Evolutionary conservation across 148 eudicot genomes (phyloP).

Genomic region (Suaeda aralocaspica): DNA sequence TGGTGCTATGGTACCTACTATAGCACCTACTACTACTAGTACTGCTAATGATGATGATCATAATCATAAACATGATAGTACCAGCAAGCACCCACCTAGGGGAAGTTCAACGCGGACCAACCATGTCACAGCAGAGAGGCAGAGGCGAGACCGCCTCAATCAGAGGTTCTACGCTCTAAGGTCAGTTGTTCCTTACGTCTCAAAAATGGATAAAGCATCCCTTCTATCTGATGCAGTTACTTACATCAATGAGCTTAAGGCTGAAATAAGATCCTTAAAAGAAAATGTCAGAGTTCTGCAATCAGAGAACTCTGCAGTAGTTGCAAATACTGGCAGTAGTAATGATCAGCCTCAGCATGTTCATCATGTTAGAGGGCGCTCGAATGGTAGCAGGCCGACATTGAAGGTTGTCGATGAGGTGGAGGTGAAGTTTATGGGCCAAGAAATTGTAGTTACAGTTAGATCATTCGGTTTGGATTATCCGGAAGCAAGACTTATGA

Average conservation of each 20-base stretch:
- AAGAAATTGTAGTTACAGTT: slow-evolving; percentile 33
- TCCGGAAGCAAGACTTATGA: slow-evolving; percentile 39
- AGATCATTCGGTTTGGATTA: slow-evolving; percentile 24
- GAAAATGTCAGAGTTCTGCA: background rate
- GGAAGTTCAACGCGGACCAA: slow-evolving; percentile 5
- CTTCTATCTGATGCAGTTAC: slow-evolving; percentile 51
- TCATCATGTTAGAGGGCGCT: background rate
- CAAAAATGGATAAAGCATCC: slow-evolving; percentile 67
- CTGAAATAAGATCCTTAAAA: slow-evolving; percentile 8
- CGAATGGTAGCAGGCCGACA: background rate
- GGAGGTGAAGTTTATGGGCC: slow-evolving; percentile 24
- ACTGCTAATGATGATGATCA: background rate
- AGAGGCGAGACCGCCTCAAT: slow-evolving; percentile 55
- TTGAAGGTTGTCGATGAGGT: slow-evolving; percentile 21
- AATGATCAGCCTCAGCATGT: background rate
- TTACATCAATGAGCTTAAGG: slow-evolving; percentile 44
- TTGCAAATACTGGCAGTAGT: background rate
- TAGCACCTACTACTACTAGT: background rate
- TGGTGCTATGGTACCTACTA: background rate
- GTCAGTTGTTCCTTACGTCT: slow-evolving; percentile 54
- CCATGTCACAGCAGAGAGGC: slow-evolving; percentile 60
- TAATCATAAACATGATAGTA: background rate
- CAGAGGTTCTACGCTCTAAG: slow-evolving; percentile 46
- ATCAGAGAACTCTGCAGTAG: background rate
- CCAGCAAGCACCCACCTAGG: background rate